Evolutionary conservation across 2,329 filamentous ascomycete species (phyloP).

Genomic region (Aspergillus sp.): DNA sequence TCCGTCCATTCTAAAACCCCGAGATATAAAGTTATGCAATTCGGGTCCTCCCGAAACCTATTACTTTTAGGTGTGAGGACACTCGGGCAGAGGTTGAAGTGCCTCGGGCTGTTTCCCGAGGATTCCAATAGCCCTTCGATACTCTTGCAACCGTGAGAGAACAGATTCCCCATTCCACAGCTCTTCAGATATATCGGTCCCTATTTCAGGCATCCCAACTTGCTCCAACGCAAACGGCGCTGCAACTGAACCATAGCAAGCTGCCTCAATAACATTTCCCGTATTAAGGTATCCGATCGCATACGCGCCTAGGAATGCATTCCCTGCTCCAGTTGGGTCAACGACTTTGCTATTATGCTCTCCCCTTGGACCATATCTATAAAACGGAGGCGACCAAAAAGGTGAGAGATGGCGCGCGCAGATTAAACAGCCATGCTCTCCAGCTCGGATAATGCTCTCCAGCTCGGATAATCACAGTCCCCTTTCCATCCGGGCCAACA

Average conservation of each 20-base stretch:
- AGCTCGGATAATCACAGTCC: constrained; percentile 29
- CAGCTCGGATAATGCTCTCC: constrained; percentile 34
- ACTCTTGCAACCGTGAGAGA: constrained; percentile 17
- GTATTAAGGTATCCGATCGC: constrained; percentile 26
- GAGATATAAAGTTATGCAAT: too few species aligned
- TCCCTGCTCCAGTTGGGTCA: constrained; percentile 39
- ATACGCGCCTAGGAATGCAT: constrained; percentile 38
- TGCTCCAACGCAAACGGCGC: constrained; percentile 35
- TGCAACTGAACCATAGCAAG: constrained; percentile 33
- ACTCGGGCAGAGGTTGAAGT: too few species aligned
- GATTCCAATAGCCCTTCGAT: not conserved
- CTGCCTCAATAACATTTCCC: constrained; percentile 22
- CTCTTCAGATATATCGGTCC: constrained; percentile 4
- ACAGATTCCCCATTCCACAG: constrained; percentile 21
- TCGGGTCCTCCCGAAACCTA: too few species aligned
- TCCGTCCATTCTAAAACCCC: too few species aligned
- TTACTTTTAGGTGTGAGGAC: too few species aligned
- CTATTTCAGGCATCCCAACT: constrained; percentile 26
- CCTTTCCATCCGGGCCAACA: constrained; percentile 18
- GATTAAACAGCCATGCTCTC: constrained; percentile 31
- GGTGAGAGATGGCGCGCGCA: constrained; percentile 6
- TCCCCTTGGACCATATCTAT: not conserved
- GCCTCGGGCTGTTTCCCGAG: too few species aligned
- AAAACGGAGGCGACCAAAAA: constrained; percentile 32
- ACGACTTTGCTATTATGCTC: constrained; percentile 20